Evolutionary conservation across 2,329 filamentous ascomycete species (phyloP).

Genomic region (Pseudogymnoascus sp.): DNA sequence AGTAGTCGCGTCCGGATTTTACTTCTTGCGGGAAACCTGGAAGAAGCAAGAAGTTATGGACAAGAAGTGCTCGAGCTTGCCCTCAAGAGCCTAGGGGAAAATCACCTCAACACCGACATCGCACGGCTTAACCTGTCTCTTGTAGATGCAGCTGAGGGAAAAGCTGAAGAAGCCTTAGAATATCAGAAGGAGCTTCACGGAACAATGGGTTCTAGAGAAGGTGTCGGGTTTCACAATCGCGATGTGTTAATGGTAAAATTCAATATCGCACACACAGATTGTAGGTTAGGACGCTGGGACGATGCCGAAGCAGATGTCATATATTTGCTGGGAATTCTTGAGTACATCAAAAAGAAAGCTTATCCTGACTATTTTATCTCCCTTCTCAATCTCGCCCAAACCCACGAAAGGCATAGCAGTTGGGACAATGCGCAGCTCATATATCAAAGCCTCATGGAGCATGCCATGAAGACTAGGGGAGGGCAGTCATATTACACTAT

Average conservation of each 20-base stretch:
- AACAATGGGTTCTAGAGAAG: background rate
- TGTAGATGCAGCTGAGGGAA: background rate
- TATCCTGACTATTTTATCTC: background rate
- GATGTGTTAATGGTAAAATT: background rate
- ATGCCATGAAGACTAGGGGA: background rate
- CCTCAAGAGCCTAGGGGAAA: background rate
- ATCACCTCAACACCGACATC: background rate
- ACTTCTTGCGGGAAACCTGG: background rate
- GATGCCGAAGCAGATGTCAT: background rate
- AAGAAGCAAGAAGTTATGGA: background rate
- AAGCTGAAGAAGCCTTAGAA: background rate
- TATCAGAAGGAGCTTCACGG: background rate
- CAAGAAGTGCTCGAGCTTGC: background rate
- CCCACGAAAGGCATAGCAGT: background rate
- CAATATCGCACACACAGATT: background rate
- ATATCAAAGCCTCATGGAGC: background rate
- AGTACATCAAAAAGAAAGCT: background rate
- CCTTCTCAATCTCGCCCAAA: background rate
- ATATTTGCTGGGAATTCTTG: background rate
- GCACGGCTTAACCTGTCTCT: background rate
- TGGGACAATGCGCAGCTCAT: background rate
- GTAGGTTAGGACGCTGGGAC: background rate
- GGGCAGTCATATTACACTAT: background rate
- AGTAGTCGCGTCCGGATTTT: background rate
- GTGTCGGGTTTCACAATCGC: background rate